Conservation (phyloP, 176 grass and related monocot genomes). For the Oryza glumipatula region DNA sequence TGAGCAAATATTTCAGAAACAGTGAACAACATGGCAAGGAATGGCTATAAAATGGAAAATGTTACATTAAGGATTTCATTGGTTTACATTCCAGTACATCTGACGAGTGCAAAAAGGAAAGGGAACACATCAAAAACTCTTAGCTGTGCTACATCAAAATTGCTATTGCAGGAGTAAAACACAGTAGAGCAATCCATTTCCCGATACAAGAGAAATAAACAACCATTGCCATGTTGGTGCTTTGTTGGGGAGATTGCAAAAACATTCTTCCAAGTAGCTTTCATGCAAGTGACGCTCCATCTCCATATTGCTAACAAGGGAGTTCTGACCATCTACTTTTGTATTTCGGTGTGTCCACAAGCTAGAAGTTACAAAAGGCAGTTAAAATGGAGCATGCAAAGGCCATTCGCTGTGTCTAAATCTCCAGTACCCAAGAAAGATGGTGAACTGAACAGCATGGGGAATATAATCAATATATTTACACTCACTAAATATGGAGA, state of each 20-base stretch:
- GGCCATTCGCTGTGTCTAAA: background rate
- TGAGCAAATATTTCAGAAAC: background rate
- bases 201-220: slow-evolving; percentile 25
- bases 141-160: background rate
- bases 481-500: slow-evolving; percentile 30
- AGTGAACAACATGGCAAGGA: background rate
- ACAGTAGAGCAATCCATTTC: background rate
- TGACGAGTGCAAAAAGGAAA: slow-evolving; percentile 21
- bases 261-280: background rate
- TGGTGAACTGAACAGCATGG: slow-evolving; percentile 9
- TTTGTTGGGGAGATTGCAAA: background rate
- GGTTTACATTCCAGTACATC: slow-evolving; percentile 10
- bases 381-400: slow-evolving; percentile 10
- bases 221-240: background rate
- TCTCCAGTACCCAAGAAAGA: background rate
- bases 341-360: background rate
- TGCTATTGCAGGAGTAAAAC: background rate
- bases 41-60: background rate
- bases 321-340: slow-evolving; percentile 16
- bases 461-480: slow-evolving; percentile 20
- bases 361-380: background rate
- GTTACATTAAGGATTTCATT: background rate
- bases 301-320: background rate
- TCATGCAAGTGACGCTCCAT: slow-evolving; percentile 6
- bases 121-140: slow-evolving; percentile 22